A percentile compares a stretch with the other conserved stretches of the same genome.
These are phyloP conservation scores for Musa troglodytarum DNA, from an alignment of 176 grass and related monocot genomes.

Conservation along the genomic window DNA sequence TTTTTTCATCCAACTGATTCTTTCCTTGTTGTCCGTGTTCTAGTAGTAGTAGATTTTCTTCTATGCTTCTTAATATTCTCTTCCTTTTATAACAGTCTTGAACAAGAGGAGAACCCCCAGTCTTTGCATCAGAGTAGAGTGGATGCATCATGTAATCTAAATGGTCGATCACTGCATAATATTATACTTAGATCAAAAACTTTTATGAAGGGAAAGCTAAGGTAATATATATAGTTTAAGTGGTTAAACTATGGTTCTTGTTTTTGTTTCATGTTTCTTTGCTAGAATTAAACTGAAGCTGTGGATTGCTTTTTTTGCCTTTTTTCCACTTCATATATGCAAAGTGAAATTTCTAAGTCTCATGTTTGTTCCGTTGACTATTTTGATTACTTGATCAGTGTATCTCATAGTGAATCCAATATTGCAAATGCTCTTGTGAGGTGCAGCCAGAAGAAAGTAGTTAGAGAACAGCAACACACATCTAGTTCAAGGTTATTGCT, in stretches of 20 bases:
- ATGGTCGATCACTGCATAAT: slow-evolving; percentile 59
- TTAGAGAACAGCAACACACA: slow-evolving; percentile 58
- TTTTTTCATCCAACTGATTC: not conserved
- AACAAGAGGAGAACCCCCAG: slow-evolving; percentile 53
- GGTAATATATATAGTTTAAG: slow-evolving; percentile 37
- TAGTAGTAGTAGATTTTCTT: not conserved
- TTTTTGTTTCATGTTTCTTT: not conserved
- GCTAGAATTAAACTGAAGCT: not conserved
- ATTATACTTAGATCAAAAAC: slow-evolving; percentile 83
- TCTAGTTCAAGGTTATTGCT: slow-evolving; percentile 72
- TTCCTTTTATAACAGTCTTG: slow-evolving; percentile 35
- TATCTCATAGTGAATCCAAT: slow-evolving; percentile 92
- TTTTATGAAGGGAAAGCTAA: slow-evolving; percentile 89
- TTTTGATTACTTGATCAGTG: slow-evolving; percentile 43
- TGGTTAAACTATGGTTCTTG: not conserved
- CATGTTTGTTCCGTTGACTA: not conserved
- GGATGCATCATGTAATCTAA: slow-evolving; percentile 83
- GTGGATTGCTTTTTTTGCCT: not conserved
- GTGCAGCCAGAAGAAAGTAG: slow-evolving; percentile 66
- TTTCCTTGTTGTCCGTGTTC: not conserved
- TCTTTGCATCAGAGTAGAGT: slow-evolving; percentile 62
- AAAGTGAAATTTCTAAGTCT: not conserved
- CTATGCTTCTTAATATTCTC: not conserved
- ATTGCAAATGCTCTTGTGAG: slow-evolving; percentile 86
- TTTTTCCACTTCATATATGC: not conserved